phyloP scores from a whole-genome alignment of 2,329 filamentous ascomycete species.

The Fusarium subglutinans region DNA sequence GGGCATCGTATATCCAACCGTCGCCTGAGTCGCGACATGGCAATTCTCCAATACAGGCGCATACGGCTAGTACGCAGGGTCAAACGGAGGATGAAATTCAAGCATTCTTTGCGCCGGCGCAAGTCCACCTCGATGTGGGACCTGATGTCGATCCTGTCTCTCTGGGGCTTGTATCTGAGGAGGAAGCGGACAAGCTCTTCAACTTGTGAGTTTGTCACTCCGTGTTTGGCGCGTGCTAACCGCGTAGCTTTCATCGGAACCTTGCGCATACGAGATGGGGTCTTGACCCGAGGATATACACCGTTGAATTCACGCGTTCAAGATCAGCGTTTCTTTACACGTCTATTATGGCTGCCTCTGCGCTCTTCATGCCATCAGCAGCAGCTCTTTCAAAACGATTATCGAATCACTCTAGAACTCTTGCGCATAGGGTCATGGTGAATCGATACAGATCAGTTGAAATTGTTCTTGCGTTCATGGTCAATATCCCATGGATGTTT shows the following conservation, averaged over 20 bases:
- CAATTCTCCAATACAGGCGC: conserved; percentile 39
- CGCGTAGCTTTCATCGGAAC: conserved; percentile 70
- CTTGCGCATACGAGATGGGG: conserved; percentile 80
- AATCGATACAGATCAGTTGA: conserved; percentile 75
- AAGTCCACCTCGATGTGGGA: conserved; percentile 70
- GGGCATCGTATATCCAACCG: conserved; percentile 75
- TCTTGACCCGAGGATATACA: conserved; percentile 74
- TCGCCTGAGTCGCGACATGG: conserved; percentile 51
- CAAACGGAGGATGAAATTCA: conserved; percentile 60
- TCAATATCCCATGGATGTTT: conserved; percentile 80
- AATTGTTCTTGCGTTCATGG: conserved; percentile 78
- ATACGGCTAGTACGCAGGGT: conserved; percentile 31
- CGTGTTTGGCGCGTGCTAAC: not conserved
- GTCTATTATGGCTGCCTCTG: conserved; percentile 74
- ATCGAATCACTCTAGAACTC: conserved; percentile 68
- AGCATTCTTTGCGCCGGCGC: conserved; percentile 73
- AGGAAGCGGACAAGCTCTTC: conserved; percentile 72
- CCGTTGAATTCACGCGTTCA: conserved; percentile 69
- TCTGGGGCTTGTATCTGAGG: conserved; percentile 72
- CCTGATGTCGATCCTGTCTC: conserved; percentile 74
- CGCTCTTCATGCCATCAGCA: conserved; percentile 72
- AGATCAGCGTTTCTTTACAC: conserved; percentile 78
- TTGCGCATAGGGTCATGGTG: conserved; percentile 70
- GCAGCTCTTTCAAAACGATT: conserved; percentile 72
- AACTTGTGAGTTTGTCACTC: conserved; percentile 61